These are phyloP conservation scores for Penicillium sp. DNA, from an alignment of 2,329 filamentous ascomycete genomes.

Conservation along the genomic window DNA sequence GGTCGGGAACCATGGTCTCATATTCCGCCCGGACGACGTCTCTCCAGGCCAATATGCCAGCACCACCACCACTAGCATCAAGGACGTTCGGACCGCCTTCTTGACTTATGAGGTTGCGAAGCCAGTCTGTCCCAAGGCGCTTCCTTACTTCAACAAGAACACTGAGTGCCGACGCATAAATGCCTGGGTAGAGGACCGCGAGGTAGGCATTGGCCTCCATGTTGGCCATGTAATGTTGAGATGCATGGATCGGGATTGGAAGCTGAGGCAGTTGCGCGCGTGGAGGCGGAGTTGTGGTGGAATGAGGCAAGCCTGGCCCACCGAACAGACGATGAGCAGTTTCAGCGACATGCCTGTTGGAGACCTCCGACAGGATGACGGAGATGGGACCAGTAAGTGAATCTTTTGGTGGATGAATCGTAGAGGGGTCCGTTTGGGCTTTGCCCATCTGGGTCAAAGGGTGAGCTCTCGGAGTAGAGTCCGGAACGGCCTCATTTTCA, in stretches of 20 bases:
- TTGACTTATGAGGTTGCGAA: slow-evolving; percentile 56
- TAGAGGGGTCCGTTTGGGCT: slow-evolving; percentile 71
- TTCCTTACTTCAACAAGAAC: slow-evolving; percentile 61
- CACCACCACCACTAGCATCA: slow-evolving; percentile 63
- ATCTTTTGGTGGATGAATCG: slow-evolving; percentile 71
- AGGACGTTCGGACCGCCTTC: slow-evolving; percentile 59
- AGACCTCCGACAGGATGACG: slow-evolving; percentile 64
- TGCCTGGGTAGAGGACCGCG: slow-evolving; percentile 60
- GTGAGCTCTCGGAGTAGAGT: slow-evolving; percentile 62
- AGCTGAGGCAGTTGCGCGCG: slow-evolving; percentile 53
- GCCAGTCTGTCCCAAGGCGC: slow-evolving; percentile 59
- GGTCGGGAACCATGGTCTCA: slow-evolving; percentile 61
- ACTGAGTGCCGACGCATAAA: slow-evolving; percentile 59
- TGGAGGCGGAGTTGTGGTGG: slow-evolving; percentile 66
- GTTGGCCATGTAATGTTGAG: slow-evolving; percentile 57
- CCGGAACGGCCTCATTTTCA: slow-evolving; percentile 40
- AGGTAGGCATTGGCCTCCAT: slow-evolving; percentile 63
- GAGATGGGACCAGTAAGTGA: slow-evolving; percentile 70
- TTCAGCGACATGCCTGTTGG: slow-evolving; percentile 72
- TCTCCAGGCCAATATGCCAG: slow-evolving; percentile 62
- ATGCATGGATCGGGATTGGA: slow-evolving; percentile 58
- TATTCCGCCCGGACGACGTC: slow-evolving; percentile 80
- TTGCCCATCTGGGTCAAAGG: slow-evolving; percentile 72
- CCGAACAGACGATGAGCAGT: slow-evolving; percentile 75
- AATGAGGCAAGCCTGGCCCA: slow-evolving; percentile 72